Conservation (phyloP, 768 basidiomycete genomes). For the Kwoniella heveanensis region DNA sequence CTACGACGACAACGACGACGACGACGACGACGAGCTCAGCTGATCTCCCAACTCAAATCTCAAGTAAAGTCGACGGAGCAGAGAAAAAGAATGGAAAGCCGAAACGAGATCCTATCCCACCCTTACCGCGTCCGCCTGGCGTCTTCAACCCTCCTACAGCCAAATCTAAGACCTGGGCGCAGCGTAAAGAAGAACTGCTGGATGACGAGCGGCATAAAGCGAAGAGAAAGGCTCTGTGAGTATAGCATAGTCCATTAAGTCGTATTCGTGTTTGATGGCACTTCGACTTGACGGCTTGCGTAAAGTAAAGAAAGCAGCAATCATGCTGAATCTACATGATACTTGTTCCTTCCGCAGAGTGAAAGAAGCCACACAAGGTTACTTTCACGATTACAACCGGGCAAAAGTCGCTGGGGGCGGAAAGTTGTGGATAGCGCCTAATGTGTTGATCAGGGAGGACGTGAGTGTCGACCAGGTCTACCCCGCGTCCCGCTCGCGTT, state of each 20-base stretch:
- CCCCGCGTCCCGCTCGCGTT: no score
- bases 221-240: conserved; percentile 62
- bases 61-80: background rate
- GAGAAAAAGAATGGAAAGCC: background rate
- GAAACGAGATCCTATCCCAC: no score
- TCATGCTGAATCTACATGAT: background rate
- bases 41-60: no score
- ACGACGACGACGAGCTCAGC: no score
- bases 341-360: conserved; percentile 60
- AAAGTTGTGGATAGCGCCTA: conserved; percentile 92
- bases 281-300: no score
- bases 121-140: conserved; percentile 68
- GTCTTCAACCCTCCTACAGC: conserved; percentile 70
- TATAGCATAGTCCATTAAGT: no score
- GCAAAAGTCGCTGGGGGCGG: conserved; percentile 75
- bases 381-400: conserved; percentile 83
- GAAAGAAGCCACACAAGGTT: conserved; percentile 72
- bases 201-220: conserved; percentile 71
- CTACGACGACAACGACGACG: no score
- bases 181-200: conserved; percentile 69
- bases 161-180: conserved; percentile 63
- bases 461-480: conserved; percentile 61
- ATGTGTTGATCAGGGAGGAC: conserved; percentile 83
- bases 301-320: no score
- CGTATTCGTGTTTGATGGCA: no score